phyloP scores from a whole-genome alignment of 2,329 filamentous ascomycete genomes.

The Curvularia verruculosa region DNA sequence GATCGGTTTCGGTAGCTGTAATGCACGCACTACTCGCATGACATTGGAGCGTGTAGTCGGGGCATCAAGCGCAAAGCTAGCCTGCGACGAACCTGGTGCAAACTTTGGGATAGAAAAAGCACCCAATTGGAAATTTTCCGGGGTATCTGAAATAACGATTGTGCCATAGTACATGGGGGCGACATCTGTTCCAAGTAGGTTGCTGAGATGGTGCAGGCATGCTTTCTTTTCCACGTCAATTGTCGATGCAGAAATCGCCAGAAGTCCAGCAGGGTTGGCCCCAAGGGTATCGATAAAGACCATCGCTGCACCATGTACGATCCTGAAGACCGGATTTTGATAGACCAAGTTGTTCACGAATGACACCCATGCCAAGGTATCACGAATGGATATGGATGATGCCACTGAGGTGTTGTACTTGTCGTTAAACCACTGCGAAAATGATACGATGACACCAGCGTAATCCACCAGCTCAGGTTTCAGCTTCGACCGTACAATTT shows the following conservation, averaged over 20 bases:
- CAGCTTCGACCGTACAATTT: conserved; percentile 84
- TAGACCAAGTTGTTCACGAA: conserved; percentile 77
- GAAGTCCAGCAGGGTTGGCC: conserved; percentile 88
- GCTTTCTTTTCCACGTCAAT: conserved; percentile 72
- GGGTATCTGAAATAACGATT: conserved; percentile 63
- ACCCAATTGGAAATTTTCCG: conserved; percentile 69
- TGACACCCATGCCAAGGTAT: conserved; percentile 89
- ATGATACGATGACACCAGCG: conserved; percentile 76
- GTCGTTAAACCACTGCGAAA: conserved; percentile 90
- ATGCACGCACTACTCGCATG: conserved; percentile 85
- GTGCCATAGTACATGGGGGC: conserved; percentile 67
- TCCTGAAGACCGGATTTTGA: conserved; percentile 56
- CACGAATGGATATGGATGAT: conserved; percentile 85
- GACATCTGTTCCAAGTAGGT: conserved; percentile 70
- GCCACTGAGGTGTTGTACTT: conserved; percentile 77
- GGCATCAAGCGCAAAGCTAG: conserved; percentile 79
- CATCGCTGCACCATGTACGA: conserved; percentile 88
- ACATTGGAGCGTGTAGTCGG: conserved; percentile 89
- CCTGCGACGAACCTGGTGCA: conserved; percentile 50
- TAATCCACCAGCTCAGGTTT: conserved; percentile 60
- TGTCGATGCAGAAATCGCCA: conserved; percentile 72
- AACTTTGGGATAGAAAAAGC: conserved; percentile 71
- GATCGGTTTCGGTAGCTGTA: conserved; percentile 89
- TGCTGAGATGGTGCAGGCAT: conserved; percentile 75
- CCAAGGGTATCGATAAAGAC: conserved; percentile 96